Evolutionary conservation across 1,139 yeast genomes (phyloP).

Genomic region (Suzukiozyma palmioleophila): DNA sequence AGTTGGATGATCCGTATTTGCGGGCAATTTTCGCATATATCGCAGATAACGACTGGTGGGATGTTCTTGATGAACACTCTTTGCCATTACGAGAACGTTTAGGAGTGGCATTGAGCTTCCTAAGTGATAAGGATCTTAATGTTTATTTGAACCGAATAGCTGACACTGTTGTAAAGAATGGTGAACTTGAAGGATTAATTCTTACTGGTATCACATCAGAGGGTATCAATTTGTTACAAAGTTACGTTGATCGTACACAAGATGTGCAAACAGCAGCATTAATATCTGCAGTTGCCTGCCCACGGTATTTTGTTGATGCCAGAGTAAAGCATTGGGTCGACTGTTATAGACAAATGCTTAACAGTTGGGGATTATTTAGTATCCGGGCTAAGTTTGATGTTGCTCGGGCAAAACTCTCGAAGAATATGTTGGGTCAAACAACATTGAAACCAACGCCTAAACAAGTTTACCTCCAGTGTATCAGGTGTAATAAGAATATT

Average conservation of each 20-base stretch:
- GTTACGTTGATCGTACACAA: slow-evolving; percentile 83
- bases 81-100: slow-evolving; percentile 82
- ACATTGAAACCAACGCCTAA: slow-evolving; percentile 56
- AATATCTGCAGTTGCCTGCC: slow-evolving; percentile 75
- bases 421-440: slow-evolving; percentile 43
- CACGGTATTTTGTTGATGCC: slow-evolving; percentile 69
- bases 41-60: slow-evolving; percentile 96
- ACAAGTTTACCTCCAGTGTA: slow-evolving; percentile 78
- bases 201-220: slow-evolving; percentile 85
- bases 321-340: slow-evolving; percentile 76
- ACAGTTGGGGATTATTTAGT: slow-evolving; percentile 80
- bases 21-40: slow-evolving; percentile 91
- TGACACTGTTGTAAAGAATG: slow-evolving; percentile 64
- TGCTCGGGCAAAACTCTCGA: slow-evolving; percentile 62
- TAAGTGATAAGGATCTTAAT: slow-evolving; percentile 72
- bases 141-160: slow-evolving; percentile 67
- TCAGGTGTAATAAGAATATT: slow-evolving; percentile 72
- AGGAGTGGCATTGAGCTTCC: slow-evolving; percentile 83
- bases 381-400: slow-evolving; percentile 85
- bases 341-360: slow-evolving; percentile 67
- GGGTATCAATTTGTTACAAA: slow-evolving; percentile 77
- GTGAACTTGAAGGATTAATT: slow-evolving; percentile 87
- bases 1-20: slow-evolving; percentile 82
- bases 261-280: slow-evolving; percentile 93
- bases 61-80: slow-evolving; percentile 84